Evolutionary conservation across 805 yeast genomes (phyloP).

Genomic region (Candida tallmaniae): DNA sequence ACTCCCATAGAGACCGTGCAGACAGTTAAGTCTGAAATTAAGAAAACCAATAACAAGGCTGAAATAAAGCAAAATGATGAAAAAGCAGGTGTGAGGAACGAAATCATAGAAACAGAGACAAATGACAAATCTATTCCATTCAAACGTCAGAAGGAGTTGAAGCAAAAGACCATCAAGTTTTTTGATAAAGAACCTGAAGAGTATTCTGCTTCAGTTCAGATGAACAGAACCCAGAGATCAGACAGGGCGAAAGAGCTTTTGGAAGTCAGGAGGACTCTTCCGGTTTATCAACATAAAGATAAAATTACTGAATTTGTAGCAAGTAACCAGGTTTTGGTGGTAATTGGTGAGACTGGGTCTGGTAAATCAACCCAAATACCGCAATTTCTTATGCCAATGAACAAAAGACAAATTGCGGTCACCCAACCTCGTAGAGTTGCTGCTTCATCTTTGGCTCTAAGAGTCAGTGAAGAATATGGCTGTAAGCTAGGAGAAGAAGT

Average conservation of each 20-base stretch:
- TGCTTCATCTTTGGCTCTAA: slow-evolving; percentile 86
- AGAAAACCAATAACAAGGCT: neutral
- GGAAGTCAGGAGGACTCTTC: slow-evolving; percentile 53
- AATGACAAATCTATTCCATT: neutral
- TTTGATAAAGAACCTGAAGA: slow-evolving; percentile 22
- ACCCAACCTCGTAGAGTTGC: slow-evolving; percentile 98
- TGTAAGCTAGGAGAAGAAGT: slow-evolving; percentile 72
- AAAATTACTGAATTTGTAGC: slow-evolving; percentile 53
- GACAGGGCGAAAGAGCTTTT: slow-evolving; percentile 32
- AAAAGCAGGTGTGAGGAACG: neutral
- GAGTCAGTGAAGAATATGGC: slow-evolving; percentile 89
- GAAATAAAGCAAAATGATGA: slow-evolving; percentile 1
- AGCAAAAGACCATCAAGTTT: slow-evolving; percentile 3
- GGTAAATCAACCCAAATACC: slow-evolving; percentile 98
- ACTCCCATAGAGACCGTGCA: too few species aligned
- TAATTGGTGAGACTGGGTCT: slow-evolving; percentile 96
- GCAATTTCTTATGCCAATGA: slow-evolving; percentile 66
- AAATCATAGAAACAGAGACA: neutral
- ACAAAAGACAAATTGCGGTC: slow-evolving; percentile 66
- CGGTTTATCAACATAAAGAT: slow-evolving; percentile 70
- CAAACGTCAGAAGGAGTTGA: neutral
- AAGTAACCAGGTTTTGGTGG: slow-evolving; percentile 62
- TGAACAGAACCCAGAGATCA: slow-evolving; percentile 21
- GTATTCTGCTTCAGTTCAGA: slow-evolving; percentile 6
- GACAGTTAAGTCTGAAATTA: neutral